phyloP scores from a whole-genome alignment of 1,284 basidiomycete species.

The Rugiboletus extremiorientalis region DNA sequence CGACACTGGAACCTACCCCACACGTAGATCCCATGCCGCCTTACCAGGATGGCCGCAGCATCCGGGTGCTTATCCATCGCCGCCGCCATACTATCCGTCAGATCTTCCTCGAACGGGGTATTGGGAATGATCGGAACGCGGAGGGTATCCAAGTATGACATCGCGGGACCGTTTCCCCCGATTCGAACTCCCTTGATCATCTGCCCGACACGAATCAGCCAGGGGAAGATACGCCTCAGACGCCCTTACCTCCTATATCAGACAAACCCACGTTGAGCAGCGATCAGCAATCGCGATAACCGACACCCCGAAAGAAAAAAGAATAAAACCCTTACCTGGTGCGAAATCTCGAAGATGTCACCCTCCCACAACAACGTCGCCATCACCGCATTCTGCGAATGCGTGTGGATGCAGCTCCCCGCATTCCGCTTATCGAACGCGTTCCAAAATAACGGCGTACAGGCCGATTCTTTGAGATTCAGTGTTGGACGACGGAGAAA shows the following conservation, averaged over 20 bases:
- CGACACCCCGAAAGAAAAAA: no score
- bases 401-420: slow-evolving; percentile 85
- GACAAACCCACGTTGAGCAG: background rate
- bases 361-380: slow-evolving; percentile 76
- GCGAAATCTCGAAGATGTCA: slow-evolving; percentile 70
- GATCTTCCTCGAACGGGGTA: slow-evolving; percentile 84
- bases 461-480: slow-evolving; percentile 76
- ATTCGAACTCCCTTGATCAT: slow-evolving; percentile 90
- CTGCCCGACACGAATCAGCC: slow-evolving; percentile 33
- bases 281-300: no score
- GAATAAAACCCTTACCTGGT: slow-evolving; percentile 73
- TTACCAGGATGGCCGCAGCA: slow-evolving; percentile 77
- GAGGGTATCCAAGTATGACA: slow-evolving; percentile 85
- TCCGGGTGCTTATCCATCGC: slow-evolving; percentile 80
- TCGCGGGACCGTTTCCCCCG: slow-evolving; percentile 65
- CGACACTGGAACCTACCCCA: slow-evolving; percentile 57
- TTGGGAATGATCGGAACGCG: slow-evolving; percentile 87
- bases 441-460: slow-evolving; percentile 91
- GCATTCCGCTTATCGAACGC: slow-evolving; percentile 78
- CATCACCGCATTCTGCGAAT: slow-evolving; percentile 86
- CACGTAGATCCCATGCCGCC: slow-evolving; percentile 81
- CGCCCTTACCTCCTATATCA: slow-evolving; percentile 38
- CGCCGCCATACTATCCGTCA: slow-evolving; percentile 81
- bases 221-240: background rate
- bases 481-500: slow-evolving; percentile 71